Conservation (phyloP, 306 rosid genomes). For the Carpinus fangiana region DNA sequence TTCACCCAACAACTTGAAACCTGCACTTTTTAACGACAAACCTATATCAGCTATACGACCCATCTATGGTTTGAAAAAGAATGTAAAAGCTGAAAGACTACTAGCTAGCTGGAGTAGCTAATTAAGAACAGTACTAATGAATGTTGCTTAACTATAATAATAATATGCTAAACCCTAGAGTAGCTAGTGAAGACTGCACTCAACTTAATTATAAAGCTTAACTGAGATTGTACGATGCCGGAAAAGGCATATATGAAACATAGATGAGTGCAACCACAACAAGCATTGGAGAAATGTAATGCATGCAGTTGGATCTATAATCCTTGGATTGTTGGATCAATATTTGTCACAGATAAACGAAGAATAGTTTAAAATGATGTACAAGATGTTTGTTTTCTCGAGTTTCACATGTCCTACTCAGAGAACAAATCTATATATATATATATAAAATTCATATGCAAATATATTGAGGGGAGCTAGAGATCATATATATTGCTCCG, state of each 20-base stretch:
- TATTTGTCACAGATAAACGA: too few species aligned
- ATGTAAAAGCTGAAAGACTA: neutral
- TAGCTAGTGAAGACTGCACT: neutral
- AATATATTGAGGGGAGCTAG: neutral
- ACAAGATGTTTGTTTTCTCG: neutral
- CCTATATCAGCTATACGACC: neutral
- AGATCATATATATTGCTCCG: neutral
- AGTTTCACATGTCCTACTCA: neutral
- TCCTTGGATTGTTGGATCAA: neutral
- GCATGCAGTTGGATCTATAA: too few species aligned
- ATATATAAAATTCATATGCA: too few species aligned
- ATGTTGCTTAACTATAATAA: neutral
- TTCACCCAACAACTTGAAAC: conserved; percentile 29
- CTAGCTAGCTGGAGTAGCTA: too few species aligned
- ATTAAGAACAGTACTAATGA: neutral
- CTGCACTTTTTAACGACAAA: conserved; percentile 35
- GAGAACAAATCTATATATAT: neutral
- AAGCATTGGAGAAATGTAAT: neutral
- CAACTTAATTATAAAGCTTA: neutral
- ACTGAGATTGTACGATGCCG: neutral
- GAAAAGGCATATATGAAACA: neutral
- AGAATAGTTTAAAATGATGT: neutral
- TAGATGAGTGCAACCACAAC: neutral
- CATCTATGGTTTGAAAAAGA: neutral
- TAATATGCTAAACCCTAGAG: neutral